Evolutionary conservation across 2,329 filamentous ascomycete species (phyloP), one percentile per base, ranked within the genome.

Genomic region (Neospermospora avenae): DNA sequence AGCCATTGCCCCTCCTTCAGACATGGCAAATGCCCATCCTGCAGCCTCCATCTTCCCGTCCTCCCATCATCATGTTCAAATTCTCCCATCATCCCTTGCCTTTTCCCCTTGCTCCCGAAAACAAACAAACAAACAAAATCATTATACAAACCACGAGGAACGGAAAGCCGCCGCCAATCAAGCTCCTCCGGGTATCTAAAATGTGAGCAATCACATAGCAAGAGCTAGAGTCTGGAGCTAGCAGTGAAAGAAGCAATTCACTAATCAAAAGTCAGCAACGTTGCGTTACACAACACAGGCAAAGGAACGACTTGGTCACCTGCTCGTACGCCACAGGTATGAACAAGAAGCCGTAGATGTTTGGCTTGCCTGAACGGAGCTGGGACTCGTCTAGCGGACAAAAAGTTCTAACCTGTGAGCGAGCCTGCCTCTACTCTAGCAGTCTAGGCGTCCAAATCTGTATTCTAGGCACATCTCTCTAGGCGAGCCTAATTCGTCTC

Each of bases 1-100:
- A 5, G 10, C 28, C 5, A 10, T 31, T 5, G 10, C 10, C 28
- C 28, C n/a, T n/a, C n/a, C n/a, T n/a, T 59, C 8, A 39, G 16
- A 39, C 35, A 39, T 39, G 16, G 16, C n/a, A 42, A 18, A 18
- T 7, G n/a, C 5, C 16, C 56, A 63, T 55, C 60, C 53, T 54
- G 52, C 58, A 55, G 46, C 20, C 25, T 18, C 39, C 41, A 31
- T 35, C 18, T n/a, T 18, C 25, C 18, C 25, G 35, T 11, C 48
- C 31, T 37, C 48, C 48, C 39, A 42, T n/a, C 37, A 16, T n/a
- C 5, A 18, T n/a, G 16, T 20, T 10, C 6, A 45, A 11, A 13
- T 18, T 13, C 10, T 48, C 18, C 16, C 41, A 37, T 24, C 44
- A 48, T 48, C 54, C 42, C 54, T 39, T 39, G 13, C 48, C 34